These are phyloP conservation scores for Coemansia sp. DNA, from an alignment of 192 early-diverging fungal species.

Conservation along the genomic window DNA sequence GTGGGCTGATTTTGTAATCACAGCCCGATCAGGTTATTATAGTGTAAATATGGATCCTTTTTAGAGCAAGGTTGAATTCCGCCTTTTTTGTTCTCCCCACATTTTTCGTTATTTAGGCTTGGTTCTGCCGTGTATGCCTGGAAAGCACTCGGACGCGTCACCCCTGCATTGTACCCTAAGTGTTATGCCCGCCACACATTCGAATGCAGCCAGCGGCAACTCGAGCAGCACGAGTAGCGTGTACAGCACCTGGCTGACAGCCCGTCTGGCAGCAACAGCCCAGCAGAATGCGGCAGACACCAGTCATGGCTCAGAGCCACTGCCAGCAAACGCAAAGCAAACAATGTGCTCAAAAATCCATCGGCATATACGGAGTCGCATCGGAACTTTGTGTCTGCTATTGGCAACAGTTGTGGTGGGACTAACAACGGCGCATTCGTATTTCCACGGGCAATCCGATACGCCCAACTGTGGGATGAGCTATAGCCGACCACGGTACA, in stretches of 20 bases:
- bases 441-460: slow-evolving; percentile 66
- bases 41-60: not conserved
- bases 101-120: not conserved
- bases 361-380: not conserved
- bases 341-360: not conserved
- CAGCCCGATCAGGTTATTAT: no score
- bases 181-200: slow-evolving; percentile 24
- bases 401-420: slow-evolving; percentile 17
- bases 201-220: not conserved
- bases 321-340: not conserved
- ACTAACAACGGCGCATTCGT: slow-evolving; percentile 57
- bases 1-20: no score
- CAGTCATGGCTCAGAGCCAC: not conserved
- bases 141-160: slow-evolving; percentile 4
- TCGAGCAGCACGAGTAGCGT: slow-evolving; percentile 13
- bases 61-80: not conserved
- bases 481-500: slow-evolving; percentile 59
- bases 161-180: slow-evolving; percentile 36
- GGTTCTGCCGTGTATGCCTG: slow-evolving; percentile 23
- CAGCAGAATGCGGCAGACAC: not conserved
- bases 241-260: slow-evolving; percentile 7
- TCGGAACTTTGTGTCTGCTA: slow-evolving; percentile 16
- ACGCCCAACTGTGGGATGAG: slow-evolving; percentile 55
- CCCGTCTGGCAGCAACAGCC: slow-evolving; percentile 1
- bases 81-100: not conserved